Conservation (phyloP, 1,284 basidiomycete species). For the Puccinia brachypodii region DNA sequence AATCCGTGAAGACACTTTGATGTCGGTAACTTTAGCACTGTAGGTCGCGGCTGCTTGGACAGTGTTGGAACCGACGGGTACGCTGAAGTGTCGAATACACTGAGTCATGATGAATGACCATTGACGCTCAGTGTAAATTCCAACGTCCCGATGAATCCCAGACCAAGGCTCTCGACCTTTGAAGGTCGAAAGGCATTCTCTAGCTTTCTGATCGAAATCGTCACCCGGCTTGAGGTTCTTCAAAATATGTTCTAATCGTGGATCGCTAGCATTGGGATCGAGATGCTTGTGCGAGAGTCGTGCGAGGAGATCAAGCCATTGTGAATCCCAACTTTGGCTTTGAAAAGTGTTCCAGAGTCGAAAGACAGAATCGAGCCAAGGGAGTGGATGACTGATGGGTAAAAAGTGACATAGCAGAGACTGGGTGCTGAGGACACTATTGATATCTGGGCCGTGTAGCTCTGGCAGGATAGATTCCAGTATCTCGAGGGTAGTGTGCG, state of each 20-base stretch:
- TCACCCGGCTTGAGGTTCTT: slow-evolving; percentile 15
- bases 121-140: slow-evolving; percentile 82
- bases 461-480: slow-evolving; percentile 72
- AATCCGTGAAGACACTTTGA: slow-evolving; percentile 66
- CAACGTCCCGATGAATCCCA: slow-evolving; percentile 69
- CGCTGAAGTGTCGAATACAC: slow-evolving; percentile 76
- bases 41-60: slow-evolving; percentile 65
- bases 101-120: slow-evolving; percentile 85
- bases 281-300: slow-evolving; percentile 75
- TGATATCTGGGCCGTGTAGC: slow-evolving; percentile 72
- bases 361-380: slow-evolving; percentile 73
- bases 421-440: slow-evolving; percentile 73
- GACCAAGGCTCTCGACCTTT: slow-evolving; percentile 50
- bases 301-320: slow-evolving; percentile 77
- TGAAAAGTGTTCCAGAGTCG: slow-evolving; percentile 77
- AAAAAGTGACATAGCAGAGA: slow-evolving; percentile 81
- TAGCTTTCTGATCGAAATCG: slow-evolving; percentile 50
- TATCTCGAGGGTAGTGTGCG: slow-evolving; percentile 79
- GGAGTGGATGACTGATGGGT: slow-evolving; percentile 67
- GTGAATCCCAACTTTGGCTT: slow-evolving; percentile 64
- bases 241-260: slow-evolving; percentile 61
- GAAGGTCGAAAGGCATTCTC: slow-evolving; percentile 58
- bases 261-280: slow-evolving; percentile 63
- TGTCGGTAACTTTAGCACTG: slow-evolving; percentile 60
- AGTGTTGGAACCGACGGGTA: slow-evolving; percentile 52